Evolutionary conservation across 2,329 filamentous ascomycete species (phyloP).

Genomic region (Exophiala aquamarina): DNA sequence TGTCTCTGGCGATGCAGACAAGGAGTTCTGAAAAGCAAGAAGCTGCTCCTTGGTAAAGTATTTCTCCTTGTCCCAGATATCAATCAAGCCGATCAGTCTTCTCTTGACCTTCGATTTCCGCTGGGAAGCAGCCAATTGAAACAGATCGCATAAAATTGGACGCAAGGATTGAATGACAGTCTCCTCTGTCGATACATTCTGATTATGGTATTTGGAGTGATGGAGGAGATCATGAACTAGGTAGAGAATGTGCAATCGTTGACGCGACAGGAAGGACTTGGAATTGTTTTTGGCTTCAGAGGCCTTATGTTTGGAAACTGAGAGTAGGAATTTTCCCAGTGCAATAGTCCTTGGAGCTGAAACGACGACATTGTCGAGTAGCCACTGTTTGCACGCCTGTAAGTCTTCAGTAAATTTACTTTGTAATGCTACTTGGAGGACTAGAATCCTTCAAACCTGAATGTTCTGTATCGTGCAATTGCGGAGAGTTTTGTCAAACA

Average conservation of each 20-base stretch:
- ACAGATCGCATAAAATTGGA: slow-evolving; percentile 62
- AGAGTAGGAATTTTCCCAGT: slow-evolving; percentile 73
- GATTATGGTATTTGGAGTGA: slow-evolving; percentile 57
- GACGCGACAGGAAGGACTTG: slow-evolving; percentile 58
- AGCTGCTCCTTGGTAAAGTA: slow-evolving; percentile 61
- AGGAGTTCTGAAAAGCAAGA: slow-evolving; percentile 55
- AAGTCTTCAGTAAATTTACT: slow-evolving; percentile 26
- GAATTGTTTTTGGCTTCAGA: slow-evolving; percentile 29
- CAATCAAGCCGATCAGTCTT: slow-evolving; percentile 65
- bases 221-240: slow-evolving; percentile 76
- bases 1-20: not conserved
- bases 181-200: slow-evolving; percentile 39
- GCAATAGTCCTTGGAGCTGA: slow-evolving; percentile 66
- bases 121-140: slow-evolving; percentile 54
- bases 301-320: slow-evolving; percentile 63
- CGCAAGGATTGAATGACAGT: slow-evolving; percentile 58
- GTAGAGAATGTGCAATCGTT: slow-evolving; percentile 73
- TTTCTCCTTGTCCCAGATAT: slow-evolving; percentile 67
- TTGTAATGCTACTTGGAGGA: slow-evolving; percentile 7
- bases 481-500: slow-evolving; percentile 64
- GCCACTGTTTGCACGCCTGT: slow-evolving; percentile 88
- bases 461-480: slow-evolving; percentile 78
- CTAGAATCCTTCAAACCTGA: slow-evolving; percentile 69
- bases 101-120: slow-evolving; percentile 63
- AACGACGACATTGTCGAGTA: slow-evolving; percentile 68